These are phyloP conservation scores for Didymella segeticola DNA, from an alignment of 2,329 filamentous ascomycete genomes.

Conservation along the genomic window DNA sequence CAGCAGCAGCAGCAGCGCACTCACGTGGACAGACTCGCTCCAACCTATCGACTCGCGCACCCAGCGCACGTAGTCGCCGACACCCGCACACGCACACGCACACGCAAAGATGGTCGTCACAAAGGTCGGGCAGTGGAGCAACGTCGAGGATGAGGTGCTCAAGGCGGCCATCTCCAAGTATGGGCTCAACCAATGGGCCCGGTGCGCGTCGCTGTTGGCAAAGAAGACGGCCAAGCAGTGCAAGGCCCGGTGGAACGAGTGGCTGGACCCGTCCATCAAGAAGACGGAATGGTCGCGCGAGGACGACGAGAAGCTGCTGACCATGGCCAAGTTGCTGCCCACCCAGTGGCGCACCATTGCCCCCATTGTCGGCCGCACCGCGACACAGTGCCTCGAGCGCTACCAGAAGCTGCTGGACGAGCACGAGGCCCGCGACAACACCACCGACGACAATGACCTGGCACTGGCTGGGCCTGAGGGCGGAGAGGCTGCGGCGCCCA, in stretches of 20 bases:
- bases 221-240: conserved; percentile 99
- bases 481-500: conserved; percentile 84
- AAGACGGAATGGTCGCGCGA: conserved; percentile 99
- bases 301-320: conserved; percentile 95
- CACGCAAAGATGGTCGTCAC: conserved; percentile 64
- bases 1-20: too few species aligned
- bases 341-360: conserved; percentile 99
- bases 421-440: conserved; percentile 85
- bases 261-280: conserved; percentile 96
- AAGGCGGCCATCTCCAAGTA: conserved; percentile 68
- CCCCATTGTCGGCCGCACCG: conserved; percentile 92
- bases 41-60: too few species aligned
- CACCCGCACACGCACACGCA: not conserved
- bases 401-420: conserved; percentile 97
- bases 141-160: conserved; percentile 91
- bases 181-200: conserved; percentile 80
- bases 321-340: conserved; percentile 97
- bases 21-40: too few species aligned
- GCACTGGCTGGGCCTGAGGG: conserved; percentile 85
- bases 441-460: conserved; percentile 80
- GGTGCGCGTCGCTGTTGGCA: conserved; percentile 93
- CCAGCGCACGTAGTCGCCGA: too few species aligned
- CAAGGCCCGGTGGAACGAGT: conserved; percentile 98
- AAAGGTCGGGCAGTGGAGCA: conserved; percentile 73
- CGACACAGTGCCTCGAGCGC: conserved; percentile 94